Percentiles rank a stretch among this genome's conserved stretches.
These are phyloP conservation scores for Arachis hypogaea DNA, from an alignment of 306 rosid species.

Conservation along the genomic window DNA sequence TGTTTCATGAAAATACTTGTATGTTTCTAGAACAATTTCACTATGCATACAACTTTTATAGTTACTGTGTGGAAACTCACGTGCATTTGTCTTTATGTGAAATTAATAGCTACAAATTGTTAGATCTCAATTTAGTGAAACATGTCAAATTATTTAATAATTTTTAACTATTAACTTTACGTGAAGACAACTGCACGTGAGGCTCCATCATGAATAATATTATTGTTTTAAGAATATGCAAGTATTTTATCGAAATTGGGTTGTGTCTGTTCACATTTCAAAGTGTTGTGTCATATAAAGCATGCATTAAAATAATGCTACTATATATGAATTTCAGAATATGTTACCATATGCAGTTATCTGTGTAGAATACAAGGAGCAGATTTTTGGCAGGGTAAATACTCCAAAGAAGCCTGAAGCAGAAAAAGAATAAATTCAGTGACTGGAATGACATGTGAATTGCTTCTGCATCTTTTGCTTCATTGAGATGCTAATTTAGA, in stretches of 20 bases:
- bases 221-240: no score
- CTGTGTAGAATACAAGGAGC: slow-evolving; percentile 63
- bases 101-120: no score
- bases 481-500: neutral
- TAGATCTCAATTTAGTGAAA: no score
- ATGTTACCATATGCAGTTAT: slow-evolving; percentile 65
- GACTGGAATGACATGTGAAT: slow-evolving; percentile 10
- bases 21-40: no score
- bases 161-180: no score
- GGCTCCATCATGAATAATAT: no score
- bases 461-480: slow-evolving; percentile 20
- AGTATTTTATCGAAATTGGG: neutral
- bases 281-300: neutral
- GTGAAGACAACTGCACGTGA: no score
- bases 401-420: slow-evolving; percentile 77
- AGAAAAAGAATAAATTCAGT: slow-evolving; percentile 20
- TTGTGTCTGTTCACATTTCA: neutral
- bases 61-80: no score
- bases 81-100: no score
- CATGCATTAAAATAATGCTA: slow-evolving; percentile 10
- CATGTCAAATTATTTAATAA: no score
- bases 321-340: slow-evolving; percentile 9
- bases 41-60: no score
- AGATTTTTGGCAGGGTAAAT: slow-evolving; percentile 71
- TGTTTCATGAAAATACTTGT: no score